Conservation (phyloP, 495 filamentous ascomycete genomes). For the Daldinia caldariorum region DNA sequence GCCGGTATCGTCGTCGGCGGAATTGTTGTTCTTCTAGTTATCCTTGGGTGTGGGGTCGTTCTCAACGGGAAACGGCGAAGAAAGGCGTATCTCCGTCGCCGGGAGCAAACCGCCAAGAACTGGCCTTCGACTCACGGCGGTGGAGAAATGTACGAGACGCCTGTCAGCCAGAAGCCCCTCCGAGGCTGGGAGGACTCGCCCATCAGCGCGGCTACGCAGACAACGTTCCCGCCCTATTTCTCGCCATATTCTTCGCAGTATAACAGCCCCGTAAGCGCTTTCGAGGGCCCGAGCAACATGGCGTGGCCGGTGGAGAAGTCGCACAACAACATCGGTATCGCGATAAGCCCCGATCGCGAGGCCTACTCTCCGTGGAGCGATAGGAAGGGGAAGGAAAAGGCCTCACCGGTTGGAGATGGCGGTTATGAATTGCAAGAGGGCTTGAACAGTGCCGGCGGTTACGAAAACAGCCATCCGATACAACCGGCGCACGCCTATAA, state of each 20-base stretch:
- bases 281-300: slow-evolving; percentile 45
- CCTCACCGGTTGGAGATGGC: slow-evolving; percentile 20
- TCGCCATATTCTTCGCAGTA: slow-evolving; percentile 59
- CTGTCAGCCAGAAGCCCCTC: slow-evolving; percentile 58
- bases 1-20: slow-evolving; percentile 63
- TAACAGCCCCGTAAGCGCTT: slow-evolving; percentile 57
- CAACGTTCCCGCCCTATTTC: slow-evolving; percentile 57
- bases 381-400: slow-evolving; percentile 46
- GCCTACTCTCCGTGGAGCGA: slow-evolving; percentile 32
- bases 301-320: slow-evolving; percentile 45
- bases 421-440: slow-evolving; percentile 49
- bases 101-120: slow-evolving; percentile 50
- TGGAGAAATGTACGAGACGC: slow-evolving; percentile 59
- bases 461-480: slow-evolving; percentile 10
- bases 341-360: slow-evolving; percentile 42
- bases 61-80: slow-evolving; percentile 60
- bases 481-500: slow-evolving; percentile 9
- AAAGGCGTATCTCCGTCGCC: slow-evolving; percentile 54
- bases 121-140: slow-evolving; percentile 51
- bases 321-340: slow-evolving; percentile 43
- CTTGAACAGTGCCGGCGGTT: slow-evolving; percentile 39
- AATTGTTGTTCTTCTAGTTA: slow-evolving; percentile 54
- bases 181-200: slow-evolving; percentile 61
- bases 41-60: slow-evolving; percentile 58
- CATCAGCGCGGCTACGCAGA: slow-evolving; percentile 52